These are phyloP conservation scores for Hygrophoropsis aurantiaca DNA, from an alignment of 768 basidiomycete species.

Conservation along the genomic window DNA sequence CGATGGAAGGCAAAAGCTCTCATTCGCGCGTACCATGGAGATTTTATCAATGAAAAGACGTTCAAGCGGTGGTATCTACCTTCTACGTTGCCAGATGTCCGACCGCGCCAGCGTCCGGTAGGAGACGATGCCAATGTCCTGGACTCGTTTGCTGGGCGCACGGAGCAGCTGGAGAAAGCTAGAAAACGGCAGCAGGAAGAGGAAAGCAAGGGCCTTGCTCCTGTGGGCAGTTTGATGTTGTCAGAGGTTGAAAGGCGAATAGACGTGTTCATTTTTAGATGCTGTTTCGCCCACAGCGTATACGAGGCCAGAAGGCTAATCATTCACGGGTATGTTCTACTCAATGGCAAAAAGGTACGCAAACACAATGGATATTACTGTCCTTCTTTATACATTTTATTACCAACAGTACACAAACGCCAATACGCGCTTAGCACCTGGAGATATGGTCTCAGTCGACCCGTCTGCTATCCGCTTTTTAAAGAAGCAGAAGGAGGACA, in stretches of 20 bases:
- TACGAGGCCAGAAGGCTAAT: constrained; percentile 88
- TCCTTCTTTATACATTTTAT: neutral
- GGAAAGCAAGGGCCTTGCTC: constrained; percentile 67
- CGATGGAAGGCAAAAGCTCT: constrained; percentile 87
- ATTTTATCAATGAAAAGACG: constrained; percentile 86
- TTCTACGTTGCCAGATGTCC: constrained; percentile 79
- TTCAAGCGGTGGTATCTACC: constrained; percentile 98
- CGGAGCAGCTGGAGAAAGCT: constrained; percentile 37
- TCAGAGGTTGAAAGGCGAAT: constrained; percentile 91
- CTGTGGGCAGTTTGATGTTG: constrained; percentile 95
- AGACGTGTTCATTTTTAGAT: constrained; percentile 88
- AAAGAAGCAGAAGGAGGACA: constrained; percentile 30
- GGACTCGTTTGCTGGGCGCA: constrained; percentile 59
- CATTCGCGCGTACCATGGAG: constrained; percentile 92
- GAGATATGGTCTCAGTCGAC: constrained; percentile 91
- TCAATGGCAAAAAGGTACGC: constrained; percentile 88
- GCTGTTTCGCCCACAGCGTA: constrained; percentile 84
- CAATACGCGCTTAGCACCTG: constrained; percentile 87
- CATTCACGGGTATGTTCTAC: constrained; percentile 79
- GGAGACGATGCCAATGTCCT: constrained; percentile 48
- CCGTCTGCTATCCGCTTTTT: constrained; percentile 79
- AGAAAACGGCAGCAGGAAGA: constrained; percentile 53
- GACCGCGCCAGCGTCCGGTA: constrained; percentile 46
- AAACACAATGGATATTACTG: constrained; percentile 1
- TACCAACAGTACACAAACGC: constrained; percentile 69